Base-by-base conservation (phyloP, 192 early-diverging fungal species). In the Backusella sp. region DNA sequence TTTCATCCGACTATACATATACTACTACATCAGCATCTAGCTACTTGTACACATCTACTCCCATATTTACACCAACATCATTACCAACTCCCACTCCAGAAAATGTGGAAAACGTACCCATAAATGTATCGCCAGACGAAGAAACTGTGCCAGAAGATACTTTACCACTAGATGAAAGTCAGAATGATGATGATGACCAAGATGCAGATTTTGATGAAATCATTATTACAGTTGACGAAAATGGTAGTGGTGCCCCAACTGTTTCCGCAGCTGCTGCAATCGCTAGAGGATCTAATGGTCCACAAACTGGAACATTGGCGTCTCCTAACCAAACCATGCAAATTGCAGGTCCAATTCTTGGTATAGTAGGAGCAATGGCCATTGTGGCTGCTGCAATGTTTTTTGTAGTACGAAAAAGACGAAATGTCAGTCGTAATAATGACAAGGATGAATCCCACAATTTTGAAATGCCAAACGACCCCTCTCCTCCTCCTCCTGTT, bases 381-480 rank as follows among this genome's bases (percentile, higher is more conserved):
- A 23, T 69, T 41, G 37, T 69, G 21, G 68, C 68, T 69, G 68
- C 68, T 21, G 68, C 68, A 1, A 69, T 69, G 68, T 69, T 69
- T 41, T 37, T 69, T 3, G 36, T 69, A 0, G 68, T 39, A 41
- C 34, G 35, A 41, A 39, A 21, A 4, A 19, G 35, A 69, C 35
- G 37, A 21, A 41, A 41, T 62, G 56, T 28, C 23, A 62, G 23
- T 9, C 56, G 28, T 23, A 62, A 62, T 56, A 56, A 19, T 19
- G 21, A 56, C 8, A 21, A 62, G 9, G 56, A 62, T 62, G 56
- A 28, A 14, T 23, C 23, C 12, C 11, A 15, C 23, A 8, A 62
- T 62, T 62, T 62, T 62, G 56, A 62, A 62, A 26, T 62, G 21
- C 56, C 56, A 62, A 28, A 62, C 23, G 56, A 62, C 12, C 9